Conservation (phyloP, 768 basidiomycete species). For the Inosperma sp. region DNA sequence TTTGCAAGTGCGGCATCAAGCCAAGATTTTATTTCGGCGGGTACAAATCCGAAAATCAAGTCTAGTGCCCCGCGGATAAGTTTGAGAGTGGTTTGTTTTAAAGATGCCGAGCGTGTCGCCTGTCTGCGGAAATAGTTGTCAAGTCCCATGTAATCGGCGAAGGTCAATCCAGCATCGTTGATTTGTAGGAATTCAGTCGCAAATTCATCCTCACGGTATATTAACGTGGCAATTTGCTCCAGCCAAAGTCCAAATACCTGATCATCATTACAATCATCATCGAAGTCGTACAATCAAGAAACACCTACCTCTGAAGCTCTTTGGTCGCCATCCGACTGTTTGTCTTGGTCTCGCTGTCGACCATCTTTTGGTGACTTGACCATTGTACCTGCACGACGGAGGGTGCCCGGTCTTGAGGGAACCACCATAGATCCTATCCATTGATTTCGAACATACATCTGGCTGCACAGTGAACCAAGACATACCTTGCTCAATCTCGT, state of each 20-base stretch:
- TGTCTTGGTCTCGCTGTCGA: constrained; percentile 58
- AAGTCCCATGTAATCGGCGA: constrained; percentile 91
- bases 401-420: constrained; percentile 20
- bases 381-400: constrained; percentile 80
- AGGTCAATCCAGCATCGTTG: constrained; percentile 82
- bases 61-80: constrained; percentile 89
- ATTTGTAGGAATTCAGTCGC: constrained; percentile 90
- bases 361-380: constrained; percentile 74
- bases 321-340: constrained; percentile 57
- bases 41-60: constrained; percentile 90
- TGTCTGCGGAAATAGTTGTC: constrained; percentile 94
- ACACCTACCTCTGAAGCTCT: constrained; percentile 63
- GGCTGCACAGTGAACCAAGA: too few species aligned
- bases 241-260: constrained; percentile 75
- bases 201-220: constrained; percentile 85
- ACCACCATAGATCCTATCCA: not conserved
- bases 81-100: constrained; percentile 68
- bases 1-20: constrained; percentile 70
- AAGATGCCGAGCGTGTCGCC: constrained; percentile 66
- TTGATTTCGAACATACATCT: not conserved
- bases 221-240: constrained; percentile 66
- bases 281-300: not conserved
- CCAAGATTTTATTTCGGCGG: constrained; percentile 79
- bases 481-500: constrained; percentile 70
- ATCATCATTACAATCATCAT: constrained; percentile 3